Evolutionary conservation across 345 rosid genomes (phyloP).

Genomic region (Populus simonii): DNA sequence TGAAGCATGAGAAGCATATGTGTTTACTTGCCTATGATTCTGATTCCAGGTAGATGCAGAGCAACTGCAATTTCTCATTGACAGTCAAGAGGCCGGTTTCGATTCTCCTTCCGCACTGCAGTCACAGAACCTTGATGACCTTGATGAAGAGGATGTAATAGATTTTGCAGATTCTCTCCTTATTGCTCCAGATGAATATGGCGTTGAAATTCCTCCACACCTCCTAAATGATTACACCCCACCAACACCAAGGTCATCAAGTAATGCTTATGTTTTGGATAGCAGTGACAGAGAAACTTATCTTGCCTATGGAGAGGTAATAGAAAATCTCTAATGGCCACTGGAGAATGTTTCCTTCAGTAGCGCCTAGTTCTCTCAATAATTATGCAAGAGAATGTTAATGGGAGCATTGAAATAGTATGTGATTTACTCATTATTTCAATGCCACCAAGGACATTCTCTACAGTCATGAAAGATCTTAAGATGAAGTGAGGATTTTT

Average conservation of each 20-base stretch:
- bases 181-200: background rate
- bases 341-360: background rate
- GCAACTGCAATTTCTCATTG: background rate
- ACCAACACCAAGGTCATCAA: background rate
- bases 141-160: background rate
- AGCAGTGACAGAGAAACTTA: slow-evolving; percentile 15
- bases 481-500: background rate
- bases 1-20: background rate
- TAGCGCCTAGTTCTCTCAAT: background rate
- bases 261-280: slow-evolving; percentile 2
- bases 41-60: slow-evolving; percentile 7
- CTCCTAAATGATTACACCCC: slow-evolving; percentile 6
- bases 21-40: slow-evolving; percentile 3
- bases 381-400: background rate
- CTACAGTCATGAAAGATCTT: slow-evolving; percentile 3
- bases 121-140: background rate
- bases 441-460: background rate
- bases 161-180: slow-evolving; percentile 10
- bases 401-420: background rate
- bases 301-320: slow-evolving; percentile 14
- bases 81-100: background rate
- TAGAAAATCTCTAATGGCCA: background rate
- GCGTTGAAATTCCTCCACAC: background rate
- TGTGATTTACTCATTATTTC: background rate
- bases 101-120: background rate